These are phyloP conservation scores for Gastrodia elata DNA, from an alignment of 106 monocot genomes.

Conservation along the genomic window DNA sequence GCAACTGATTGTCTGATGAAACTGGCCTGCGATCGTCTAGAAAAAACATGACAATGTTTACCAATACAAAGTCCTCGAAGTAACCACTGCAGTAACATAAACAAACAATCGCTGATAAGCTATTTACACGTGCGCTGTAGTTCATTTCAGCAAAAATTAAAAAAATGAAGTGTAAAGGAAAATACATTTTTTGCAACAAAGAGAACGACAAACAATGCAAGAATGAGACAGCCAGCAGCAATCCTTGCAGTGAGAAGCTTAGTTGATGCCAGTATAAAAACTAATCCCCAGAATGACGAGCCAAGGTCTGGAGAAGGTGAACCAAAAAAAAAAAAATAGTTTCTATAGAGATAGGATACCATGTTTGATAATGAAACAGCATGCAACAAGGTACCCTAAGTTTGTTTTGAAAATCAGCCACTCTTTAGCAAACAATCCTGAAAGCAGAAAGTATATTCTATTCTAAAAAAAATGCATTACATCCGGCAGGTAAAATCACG, in stretches of 20 bases:
- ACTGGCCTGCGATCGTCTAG: not conserved
- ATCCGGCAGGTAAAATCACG: constrained; percentile 96
- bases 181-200: constrained; percentile 95
- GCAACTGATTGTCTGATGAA: not conserved
- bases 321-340: constrained; percentile 2
- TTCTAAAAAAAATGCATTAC: constrained; percentile 36
- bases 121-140: not conserved
- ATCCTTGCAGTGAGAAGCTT: constrained; percentile 55
- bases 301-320: constrained; percentile 60
- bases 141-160: not conserved
- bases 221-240: constrained; percentile 64
- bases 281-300: constrained; percentile 97
- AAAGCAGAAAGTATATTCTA: constrained; percentile 2
- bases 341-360: not conserved
- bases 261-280: constrained; percentile 67
- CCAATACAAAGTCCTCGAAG: constrained; percentile 74
- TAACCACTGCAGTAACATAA: constrained; percentile 36
- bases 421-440: constrained; percentile 1
- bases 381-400: not conserved
- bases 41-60: constrained; percentile 15
- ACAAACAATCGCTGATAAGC: not conserved
- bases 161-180: not conserved
- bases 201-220: constrained; percentile 77
- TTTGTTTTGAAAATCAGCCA: not conserved
- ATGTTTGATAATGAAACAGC: not conserved